phyloP scores from a whole-genome alignment of 2,329 filamentous ascomycete genomes.

The Colletotrichum neosansevieriae region DNA sequence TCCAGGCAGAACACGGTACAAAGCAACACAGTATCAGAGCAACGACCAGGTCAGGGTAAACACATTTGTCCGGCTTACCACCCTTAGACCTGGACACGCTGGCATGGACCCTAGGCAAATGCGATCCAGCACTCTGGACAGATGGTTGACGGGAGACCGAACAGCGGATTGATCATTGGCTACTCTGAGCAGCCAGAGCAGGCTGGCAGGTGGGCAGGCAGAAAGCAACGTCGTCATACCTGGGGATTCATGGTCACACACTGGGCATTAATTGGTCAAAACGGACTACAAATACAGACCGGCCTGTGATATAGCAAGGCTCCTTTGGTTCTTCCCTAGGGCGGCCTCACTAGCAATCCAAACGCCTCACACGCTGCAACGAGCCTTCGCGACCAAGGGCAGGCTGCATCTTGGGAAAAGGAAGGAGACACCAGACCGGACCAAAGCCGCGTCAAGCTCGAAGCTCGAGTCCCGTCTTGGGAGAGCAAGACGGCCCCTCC shows the following conservation, averaged over 20 bases:
- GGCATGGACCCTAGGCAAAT: neutral
- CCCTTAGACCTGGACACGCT: neutral
- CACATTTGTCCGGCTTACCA: neutral
- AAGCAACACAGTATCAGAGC: neutral
- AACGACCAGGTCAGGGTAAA: neutral
- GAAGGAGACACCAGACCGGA: neutral
- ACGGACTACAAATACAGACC: conserved; percentile 36
- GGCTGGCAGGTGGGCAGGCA: conserved; percentile 14
- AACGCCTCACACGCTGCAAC: conserved; percentile 13
- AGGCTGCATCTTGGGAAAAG: conserved; percentile 7
- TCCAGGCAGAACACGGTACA: neutral
- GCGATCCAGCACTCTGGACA: neutral
- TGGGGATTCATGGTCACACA: neutral
- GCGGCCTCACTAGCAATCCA: conserved; percentile 11
- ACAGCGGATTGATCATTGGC: neutral
- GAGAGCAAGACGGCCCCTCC: conserved; percentile 17
- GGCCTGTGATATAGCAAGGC: conserved; percentile 18
- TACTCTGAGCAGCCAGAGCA: conserved; percentile 1
- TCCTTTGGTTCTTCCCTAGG: conserved; percentile 1
- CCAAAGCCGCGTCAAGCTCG: neutral
- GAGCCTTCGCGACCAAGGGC: conserved; percentile 9
- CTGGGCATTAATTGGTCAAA: conserved; percentile 26
- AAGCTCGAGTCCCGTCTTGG: neutral
- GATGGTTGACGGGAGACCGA: neutral
- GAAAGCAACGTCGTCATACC: conserved; percentile 34